These are phyloP conservation scores for Hygrophoropsis aurantiaca DNA, from an alignment of 768 basidiomycete species.

Conservation along the genomic window DNA sequence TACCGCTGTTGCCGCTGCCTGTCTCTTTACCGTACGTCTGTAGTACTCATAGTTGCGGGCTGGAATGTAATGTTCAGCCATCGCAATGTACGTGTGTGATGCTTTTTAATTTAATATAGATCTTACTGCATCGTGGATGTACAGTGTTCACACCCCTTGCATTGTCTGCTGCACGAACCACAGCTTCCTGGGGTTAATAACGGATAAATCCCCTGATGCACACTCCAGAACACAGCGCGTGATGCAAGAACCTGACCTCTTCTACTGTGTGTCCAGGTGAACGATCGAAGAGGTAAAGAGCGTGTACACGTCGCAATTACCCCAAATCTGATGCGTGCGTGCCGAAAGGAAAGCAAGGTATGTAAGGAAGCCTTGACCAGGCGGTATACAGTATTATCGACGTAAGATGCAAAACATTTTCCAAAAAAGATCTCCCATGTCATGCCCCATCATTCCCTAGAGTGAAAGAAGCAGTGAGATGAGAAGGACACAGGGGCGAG, in stretches of 20 bases:
- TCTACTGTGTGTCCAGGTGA: too few species aligned
- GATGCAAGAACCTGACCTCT: too few species aligned
- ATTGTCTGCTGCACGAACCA: not conserved
- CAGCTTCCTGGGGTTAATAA: too few species aligned
- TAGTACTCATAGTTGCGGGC: not conserved
- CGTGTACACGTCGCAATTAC: too few species aligned
- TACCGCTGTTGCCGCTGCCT: not conserved
- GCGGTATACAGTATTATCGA: not conserved
- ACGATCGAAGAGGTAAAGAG: too few species aligned
- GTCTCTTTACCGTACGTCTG: not conserved
- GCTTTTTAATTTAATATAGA: not conserved
- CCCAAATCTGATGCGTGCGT: too few species aligned
- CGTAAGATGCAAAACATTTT: slow-evolving; percentile 19
- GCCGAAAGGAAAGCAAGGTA: slow-evolving; percentile 6
- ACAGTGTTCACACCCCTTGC: not conserved
- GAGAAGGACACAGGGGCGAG: not conserved
- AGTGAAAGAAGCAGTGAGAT: not conserved
- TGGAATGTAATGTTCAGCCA: not conserved
- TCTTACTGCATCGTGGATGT: not conserved
- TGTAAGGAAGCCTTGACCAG: not conserved
- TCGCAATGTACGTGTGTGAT: not conserved
- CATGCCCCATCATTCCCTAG: slow-evolving; percentile 33
- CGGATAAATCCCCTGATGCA: too few species aligned
- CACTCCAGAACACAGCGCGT: too few species aligned
- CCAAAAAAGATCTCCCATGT: slow-evolving; percentile 8